phyloP scores from a whole-genome alignment of 441 rosid species.

The Metrosideros polymorpha region DNA sequence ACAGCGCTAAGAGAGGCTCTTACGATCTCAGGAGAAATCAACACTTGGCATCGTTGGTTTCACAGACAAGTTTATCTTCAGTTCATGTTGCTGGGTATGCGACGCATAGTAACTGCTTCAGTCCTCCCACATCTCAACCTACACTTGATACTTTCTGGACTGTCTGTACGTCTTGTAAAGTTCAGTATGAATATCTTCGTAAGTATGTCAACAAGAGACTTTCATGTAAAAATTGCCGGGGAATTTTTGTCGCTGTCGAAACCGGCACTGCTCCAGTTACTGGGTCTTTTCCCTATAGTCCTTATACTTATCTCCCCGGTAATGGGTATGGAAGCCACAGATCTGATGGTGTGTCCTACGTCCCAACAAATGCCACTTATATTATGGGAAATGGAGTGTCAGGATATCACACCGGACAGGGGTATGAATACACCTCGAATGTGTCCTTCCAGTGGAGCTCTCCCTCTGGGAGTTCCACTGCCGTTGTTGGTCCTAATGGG shows the following conservation, averaged over 20 bases:
- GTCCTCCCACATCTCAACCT: constrained; percentile 40
- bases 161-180: constrained; percentile 95
- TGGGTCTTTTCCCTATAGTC: constrained; percentile 77
- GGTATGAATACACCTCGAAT: constrained; percentile 66
- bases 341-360: constrained; percentile 60
- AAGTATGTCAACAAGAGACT: constrained; percentile 97
- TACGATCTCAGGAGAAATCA: constrained; percentile 64
- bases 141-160: constrained; percentile 98
- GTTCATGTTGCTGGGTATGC: constrained; percentile 39
- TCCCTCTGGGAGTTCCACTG: constrained; percentile 47
- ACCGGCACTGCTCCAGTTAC: constrained; percentile 86
- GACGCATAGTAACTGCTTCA: constrained; percentile 32
- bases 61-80: constrained; percentile 42
- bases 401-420: constrained; percentile 67
- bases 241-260: constrained; percentile 87
- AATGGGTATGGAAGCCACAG: constrained; percentile 72
- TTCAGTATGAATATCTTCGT: constrained; percentile 94
- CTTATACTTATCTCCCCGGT: constrained; percentile 52
- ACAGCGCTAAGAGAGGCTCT: constrained; percentile 60
- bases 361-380: constrained; percentile 52
- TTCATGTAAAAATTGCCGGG: constrained; percentile 98
- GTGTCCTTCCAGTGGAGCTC: constrained; percentile 80
- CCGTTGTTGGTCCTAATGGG: constrained; percentile 45
- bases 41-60: constrained; percentile 36
- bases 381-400: constrained; percentile 44